Evolutionary conservation across 2,329 filamentous ascomycete genomes (phyloP), one percentile per base, ranked within the genome.

Genomic region (Beauveria scarabaeidicola): DNA sequence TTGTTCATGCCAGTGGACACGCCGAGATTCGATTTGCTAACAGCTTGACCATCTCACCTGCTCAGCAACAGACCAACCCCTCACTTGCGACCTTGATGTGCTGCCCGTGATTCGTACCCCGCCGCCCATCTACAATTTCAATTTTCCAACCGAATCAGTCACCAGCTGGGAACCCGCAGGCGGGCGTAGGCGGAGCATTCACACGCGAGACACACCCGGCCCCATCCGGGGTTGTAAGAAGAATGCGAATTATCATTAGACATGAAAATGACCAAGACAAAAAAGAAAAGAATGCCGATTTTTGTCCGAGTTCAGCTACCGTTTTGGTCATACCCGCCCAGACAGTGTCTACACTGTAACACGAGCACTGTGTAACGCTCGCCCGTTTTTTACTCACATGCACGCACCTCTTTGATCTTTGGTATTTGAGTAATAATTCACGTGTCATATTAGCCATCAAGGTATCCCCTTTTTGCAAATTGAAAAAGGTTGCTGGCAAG

Each of bases 181-280:
- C 53, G 53, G 43, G 29, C 41, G 32, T 40, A 43, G 53, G 53
- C 53, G 43, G 53, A 43, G 53, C 27, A 27, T 23, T 53, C 29
- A n/a, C 25, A 56, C 43, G 21, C 41, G 47, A 23, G 27, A 56
- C 53, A 47, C 41, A 25, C 44, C 53, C 53, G 53, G 43, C 32
- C 43, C 53, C 53, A 56, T 56, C 43, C 53, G 53, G 53, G 29
- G 53, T 47, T 56, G 53, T 47, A 56, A 56, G 19, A 47, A 47
- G 21, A 47, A 54, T 54, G 43, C 27, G 41, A 25, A 10, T 27
- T 17, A 38, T 38, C 17, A 15, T 7, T 38, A 21, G 29, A 32
- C 29, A 32, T 32, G 10, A 10, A 10, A 15, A 25, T 4, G 13
- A 13, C 19, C 2, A 54, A 25, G 13, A 23, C 32, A 6, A 10